A percentile compares a stretch with the other conserved stretches of the same genome.
Evolutionary conservation across 805 yeast species (phyloP).

Genomic region (Huiozyma naganishii): DNA sequence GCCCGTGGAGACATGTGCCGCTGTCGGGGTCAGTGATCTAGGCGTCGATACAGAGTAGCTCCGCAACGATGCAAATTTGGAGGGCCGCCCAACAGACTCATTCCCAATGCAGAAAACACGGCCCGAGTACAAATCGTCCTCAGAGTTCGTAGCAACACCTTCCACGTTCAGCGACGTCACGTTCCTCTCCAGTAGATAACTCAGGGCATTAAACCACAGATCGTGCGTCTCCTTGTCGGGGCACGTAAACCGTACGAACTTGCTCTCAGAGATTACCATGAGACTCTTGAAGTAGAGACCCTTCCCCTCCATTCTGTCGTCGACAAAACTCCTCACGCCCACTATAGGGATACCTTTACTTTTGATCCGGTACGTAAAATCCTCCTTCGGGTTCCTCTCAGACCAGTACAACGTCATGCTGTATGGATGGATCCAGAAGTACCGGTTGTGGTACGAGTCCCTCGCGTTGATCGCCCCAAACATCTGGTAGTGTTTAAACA

Average conservation of each 20-base stretch:
- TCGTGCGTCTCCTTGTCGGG: conserved; percentile 80
- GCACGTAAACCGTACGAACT: conserved; percentile 71
- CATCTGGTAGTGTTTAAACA: conserved; percentile 74
- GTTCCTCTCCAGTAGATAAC: conserved; percentile 59
- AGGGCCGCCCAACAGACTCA: conserved; percentile 1
- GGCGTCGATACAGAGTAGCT: too few species aligned
- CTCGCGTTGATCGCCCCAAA: conserved; percentile 63
- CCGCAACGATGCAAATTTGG: too few species aligned
- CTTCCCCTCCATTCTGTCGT: not conserved
- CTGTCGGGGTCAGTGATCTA: too few species aligned
- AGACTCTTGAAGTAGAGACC: conserved; percentile 83
- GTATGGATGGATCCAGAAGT: conserved; percentile 95
- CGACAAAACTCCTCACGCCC: conserved; percentile 43
- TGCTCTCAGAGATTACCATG: conserved; percentile 56
- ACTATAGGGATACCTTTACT: conserved; percentile 4
- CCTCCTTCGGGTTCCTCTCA: conserved; percentile 15
- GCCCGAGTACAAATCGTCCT: conserved; percentile 29
- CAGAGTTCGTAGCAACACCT: conserved; percentile 30
- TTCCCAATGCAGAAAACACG: conserved; percentile 20
- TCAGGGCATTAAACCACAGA: conserved; percentile 79
- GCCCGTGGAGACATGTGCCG: too few species aligned
- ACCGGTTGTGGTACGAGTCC: conserved; percentile 79
- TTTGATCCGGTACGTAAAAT: not conserved
- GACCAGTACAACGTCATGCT: conserved; percentile 88
- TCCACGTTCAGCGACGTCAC: conserved; percentile 46